Base-by-base conservation (phyloP, 2,329 filamentous ascomycete species). In the Colletotrichum orchidophilum region DNA sequence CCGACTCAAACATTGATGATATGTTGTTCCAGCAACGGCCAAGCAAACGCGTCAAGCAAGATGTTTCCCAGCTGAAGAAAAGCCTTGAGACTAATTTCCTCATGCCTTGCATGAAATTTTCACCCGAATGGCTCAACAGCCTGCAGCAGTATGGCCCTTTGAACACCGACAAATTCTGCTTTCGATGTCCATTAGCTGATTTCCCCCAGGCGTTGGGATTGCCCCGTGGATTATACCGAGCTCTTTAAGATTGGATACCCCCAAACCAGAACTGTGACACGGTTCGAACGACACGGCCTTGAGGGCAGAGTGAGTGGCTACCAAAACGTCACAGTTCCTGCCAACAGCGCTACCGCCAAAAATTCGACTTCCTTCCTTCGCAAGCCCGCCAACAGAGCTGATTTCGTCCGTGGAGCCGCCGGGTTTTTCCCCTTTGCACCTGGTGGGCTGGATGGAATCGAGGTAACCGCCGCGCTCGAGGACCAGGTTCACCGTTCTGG, bases 391-490 rank as follows among this genome's bases (percentile, higher is more conserved):
- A 92, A 91, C 68, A 90, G 94, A 73, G 94, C 94, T 33, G 95
- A 98, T 60, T 97, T 98, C 81, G 95, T 98, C 13, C 89, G 96
- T 72, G 96, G 96, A 15, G 95, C 93, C 42, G 94, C 95, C 8
- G 96, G 96, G 0, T 98, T 97, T 83, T 97, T 97, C 71, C 96
- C 96, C 0, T 98, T 98, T 82, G 92, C 95, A 0, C 96, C 96
- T 0, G 95, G 95, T 66, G 96, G 96, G 1, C 82, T 98, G 15
- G 95, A 98, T 72, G 91, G 91, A 1, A 92, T 98, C 26, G 94
- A 97, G 80, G 93, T 94, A 2, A 92, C 95, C 11, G 94, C 95
- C 31, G 94, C 93, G 5, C 86, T 94, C 63, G 96, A 98, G 79
- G 93, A 95, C 59, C 91, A 96, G 76, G 86, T 90, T 42, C 85